Evolutionary conservation across 2,329 filamentous ascomycete species (phyloP), one percentile per base, ranked within the genome.

Genomic region (Ceratocystis destructans): DNA sequence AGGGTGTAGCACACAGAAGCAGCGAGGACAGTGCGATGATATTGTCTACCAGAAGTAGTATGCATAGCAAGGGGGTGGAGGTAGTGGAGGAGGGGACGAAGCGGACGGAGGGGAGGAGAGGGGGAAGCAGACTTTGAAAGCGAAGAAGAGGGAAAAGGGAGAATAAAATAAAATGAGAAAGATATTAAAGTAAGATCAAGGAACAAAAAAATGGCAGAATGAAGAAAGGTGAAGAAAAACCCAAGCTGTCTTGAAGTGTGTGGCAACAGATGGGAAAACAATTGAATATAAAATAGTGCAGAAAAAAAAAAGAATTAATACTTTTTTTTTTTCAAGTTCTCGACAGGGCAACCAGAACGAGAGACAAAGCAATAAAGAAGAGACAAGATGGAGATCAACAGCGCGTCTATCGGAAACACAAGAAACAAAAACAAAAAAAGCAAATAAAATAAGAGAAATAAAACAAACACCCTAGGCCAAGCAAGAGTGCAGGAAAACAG

Each of bases 1-100:
- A 94, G 73, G 68, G 92, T 78, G 74, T 94, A 93, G 72, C 87
- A 82, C 69, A 88, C 76, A 41, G 83, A 84, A 61, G 87, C 85
- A 61, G 87, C 73, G 28, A 86, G 74, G 68, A 88, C 83, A 72
- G 87, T 87, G 74, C 80, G 80, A 62, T 79, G 78, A 17, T 87
- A 69, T 37, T 62, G 61, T 33, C 50, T 46, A 15, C 63, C 55
- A n/a, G 62, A 65, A 17, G 65, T 67, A 64, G 31, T 68, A 46
- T 46, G 64, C 67, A 68, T 68, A 44, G 33, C 45, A 31, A 61
- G 46, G 44, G 53, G 6, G 28, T 48, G 25, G n/a, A 10, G 33
- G 37, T 20, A 28, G 3, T 62, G 44, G 15, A 61, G 65, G 46
- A 37, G 57, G 20, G 5, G 31, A 33, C 1, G 50, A n/a, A 5